Evolutionary conservation across 2,329 filamentous ascomycete species (phyloP), one percentile per base, ranked within the genome.

Genomic region (Cladosporium sp.): DNA sequence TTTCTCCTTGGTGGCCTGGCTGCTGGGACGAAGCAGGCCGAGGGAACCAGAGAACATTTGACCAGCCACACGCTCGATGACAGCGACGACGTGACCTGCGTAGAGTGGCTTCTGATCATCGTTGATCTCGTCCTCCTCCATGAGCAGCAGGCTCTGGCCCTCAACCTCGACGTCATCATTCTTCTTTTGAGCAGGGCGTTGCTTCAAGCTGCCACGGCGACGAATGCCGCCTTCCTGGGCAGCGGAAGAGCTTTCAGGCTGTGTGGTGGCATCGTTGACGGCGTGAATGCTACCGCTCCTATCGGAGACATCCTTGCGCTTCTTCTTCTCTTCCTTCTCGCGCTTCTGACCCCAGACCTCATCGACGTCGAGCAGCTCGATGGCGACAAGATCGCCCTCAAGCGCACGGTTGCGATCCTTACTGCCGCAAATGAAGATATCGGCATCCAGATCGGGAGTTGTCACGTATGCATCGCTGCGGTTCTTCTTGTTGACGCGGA

Each of bases 281-380:
- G 71, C 69, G 62, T 88, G 88, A 68, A 85, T 90, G 63, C 84
- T 88, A 61, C 88, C 88, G 64, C 87, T 87, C 63, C 93, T 87
- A 71, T 97, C 94, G 34, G 91, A 95, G 59, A 97, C 96, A 70
- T 99, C 94, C 81, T 99, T 99, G 74, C 94, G 90, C 80, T 97
- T 99, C 85, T 99, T 99, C 83, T 99, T 99, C 74, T 99, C 94
- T 77, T 99, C 94, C 74, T 99, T 99, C 75, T 99, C 94, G 57
- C 91, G 90, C 82, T 99, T 99, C 79, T 99, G 94, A 22, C 88
- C 85, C 94, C 94, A 99, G 2, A 99, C 94, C 71, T 99, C 94
- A 71, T 97, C 94, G 7, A 99, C 94, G 69, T 99, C 93, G 52
- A 99, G 85, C 47, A 99, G 86, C 76, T 99, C 94, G 55, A 99